Evolutionary conservation across 768 basidiomycete species (phyloP), one percentile per base, ranked within the genome.

Genomic region (Tricholoma sp.): DNA sequence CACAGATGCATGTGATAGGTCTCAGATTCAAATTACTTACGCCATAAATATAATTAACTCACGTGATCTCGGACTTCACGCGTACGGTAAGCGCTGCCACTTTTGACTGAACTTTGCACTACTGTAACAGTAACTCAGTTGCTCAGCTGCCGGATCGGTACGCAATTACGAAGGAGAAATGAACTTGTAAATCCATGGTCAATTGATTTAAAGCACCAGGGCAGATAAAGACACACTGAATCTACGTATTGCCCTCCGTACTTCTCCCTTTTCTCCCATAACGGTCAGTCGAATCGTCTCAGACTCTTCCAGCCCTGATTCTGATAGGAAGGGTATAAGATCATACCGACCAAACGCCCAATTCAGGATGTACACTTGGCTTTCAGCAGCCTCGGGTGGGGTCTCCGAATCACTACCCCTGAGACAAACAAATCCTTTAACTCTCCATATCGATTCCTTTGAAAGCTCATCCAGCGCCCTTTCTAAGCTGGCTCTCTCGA

Each of bases 271-370:
- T 66, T 90, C 88, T 8, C 94, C 94, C 95, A 98, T 98, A 29
- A 90, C 80, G n/a, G 93, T 96, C 67, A 96, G 60, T 54, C 78
- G 75, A 20, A 93, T 65, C 29, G 76, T 72, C 4, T 70, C 76
- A 10, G 61, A 66, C 1, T 64, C 65, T 49, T 31, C 29, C 13
- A 31, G 15, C 18, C 61, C 62, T n/a, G 67, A 50, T 34, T 63
- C 62, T n/a, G 70, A 70, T 1, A 68, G 68, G 36, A 71, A 60
- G 17, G 68, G 62, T 4, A 68, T 74, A 10, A 85, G 78, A 28
- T 94, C 91, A 66, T 81, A 86, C 39, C 94, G 81, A 12, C 91
- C 91, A 72, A 97, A 98, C 6, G 94, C 94, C 92, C 93, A 98
- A 66, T 98, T 98, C 57, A 96, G 63, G 57, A 94, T 88, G 65